phyloP scores from a whole-genome alignment of 2,329 filamentous ascomycete species.

The Xylaria sp. region DNA sequence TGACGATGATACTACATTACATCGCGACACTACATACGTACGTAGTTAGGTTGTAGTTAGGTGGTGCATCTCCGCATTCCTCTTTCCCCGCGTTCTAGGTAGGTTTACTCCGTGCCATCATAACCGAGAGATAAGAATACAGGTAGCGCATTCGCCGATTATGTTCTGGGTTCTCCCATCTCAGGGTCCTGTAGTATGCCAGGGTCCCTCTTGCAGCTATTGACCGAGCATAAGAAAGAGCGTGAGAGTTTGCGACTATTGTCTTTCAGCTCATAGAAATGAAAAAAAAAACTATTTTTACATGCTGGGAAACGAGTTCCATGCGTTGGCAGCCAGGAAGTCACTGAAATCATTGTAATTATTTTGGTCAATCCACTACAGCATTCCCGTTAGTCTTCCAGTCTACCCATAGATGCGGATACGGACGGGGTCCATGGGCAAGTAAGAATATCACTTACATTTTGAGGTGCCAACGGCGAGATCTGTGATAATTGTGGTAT shows the following conservation, averaged over 20 bases:
- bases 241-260: constrained; percentile 12
- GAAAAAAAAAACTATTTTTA: constrained; percentile 12
- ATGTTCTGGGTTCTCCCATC: constrained; percentile 1
- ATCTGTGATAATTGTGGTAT: constrained; percentile 32
- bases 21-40: not conserved
- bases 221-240: constrained; percentile 7
- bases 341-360: constrained; percentile 40
- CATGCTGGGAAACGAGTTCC: constrained; percentile 39
- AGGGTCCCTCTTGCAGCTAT: constrained; percentile 1
- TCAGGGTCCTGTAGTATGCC: not conserved
- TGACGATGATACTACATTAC: not conserved
- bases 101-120: constrained; percentile 7
- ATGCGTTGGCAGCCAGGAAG: constrained; percentile 40
- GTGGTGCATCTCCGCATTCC: constrained; percentile 13
- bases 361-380: constrained; percentile 41
- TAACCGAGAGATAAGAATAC: constrained; percentile 19
- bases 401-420: not conserved
- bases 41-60: too few species aligned
- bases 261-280: not conserved
- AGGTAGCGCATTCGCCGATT: constrained; percentile 4
- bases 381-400: constrained; percentile 16
- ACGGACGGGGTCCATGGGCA: not conserved
- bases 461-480: constrained; percentile 17
- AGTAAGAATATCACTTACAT: constrained; percentile 27
- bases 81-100: constrained; percentile 12